phyloP scores from a whole-genome alignment of 805 yeast species.

The Candida ponderosae region DNA sequence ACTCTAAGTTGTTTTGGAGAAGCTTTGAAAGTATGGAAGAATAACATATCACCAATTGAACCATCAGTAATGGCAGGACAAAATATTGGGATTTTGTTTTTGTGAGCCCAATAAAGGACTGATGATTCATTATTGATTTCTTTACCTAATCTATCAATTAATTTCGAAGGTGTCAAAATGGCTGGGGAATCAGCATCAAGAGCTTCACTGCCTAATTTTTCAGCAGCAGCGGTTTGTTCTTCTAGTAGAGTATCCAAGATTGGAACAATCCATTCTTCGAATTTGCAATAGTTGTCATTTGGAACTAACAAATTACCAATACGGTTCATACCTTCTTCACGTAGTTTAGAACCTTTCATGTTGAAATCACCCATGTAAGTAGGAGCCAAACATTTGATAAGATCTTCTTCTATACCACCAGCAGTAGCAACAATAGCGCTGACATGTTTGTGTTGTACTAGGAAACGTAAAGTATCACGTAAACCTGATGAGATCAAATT shows the following conservation, averaged over 20 bases:
- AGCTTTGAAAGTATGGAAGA: constrained; percentile 95
- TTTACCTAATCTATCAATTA: constrained; percentile 89
- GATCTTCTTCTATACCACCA: constrained; percentile 97
- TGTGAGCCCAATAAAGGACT: constrained; percentile 96
- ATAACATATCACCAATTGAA: constrained; percentile 96
- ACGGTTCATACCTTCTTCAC: constrained; percentile 96
- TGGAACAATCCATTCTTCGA: constrained; percentile 99
- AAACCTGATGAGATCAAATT: constrained; percentile 92
- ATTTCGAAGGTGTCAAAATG: constrained; percentile 89
- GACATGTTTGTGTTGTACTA: constrained; percentile 91
- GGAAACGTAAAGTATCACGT: constrained; percentile 80
- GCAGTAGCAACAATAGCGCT: constrained; percentile 95
- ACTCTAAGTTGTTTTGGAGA: constrained; percentile 84
- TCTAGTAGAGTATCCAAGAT: constrained; percentile 77
- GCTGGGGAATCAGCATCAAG: constrained; percentile 55
- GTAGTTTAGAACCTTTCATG: constrained; percentile 68
- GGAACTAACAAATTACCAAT: constrained; percentile 97
- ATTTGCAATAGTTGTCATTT: constrained; percentile 93
- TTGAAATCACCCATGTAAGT: constrained; percentile 91
- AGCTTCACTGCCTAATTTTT: constrained; percentile 40
- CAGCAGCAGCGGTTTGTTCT: constrained; percentile 73
- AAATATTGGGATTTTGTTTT: constrained; percentile 90
- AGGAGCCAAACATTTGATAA: constrained; percentile 94
- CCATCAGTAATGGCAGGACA: constrained; percentile 99
- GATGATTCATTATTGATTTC: constrained; percentile 92